A percentile compares a stretch with the other conserved stretches of the same genome.
phyloP scores from a whole-genome alignment of 805 yeast genomes.

The Candida takata region DNA sequence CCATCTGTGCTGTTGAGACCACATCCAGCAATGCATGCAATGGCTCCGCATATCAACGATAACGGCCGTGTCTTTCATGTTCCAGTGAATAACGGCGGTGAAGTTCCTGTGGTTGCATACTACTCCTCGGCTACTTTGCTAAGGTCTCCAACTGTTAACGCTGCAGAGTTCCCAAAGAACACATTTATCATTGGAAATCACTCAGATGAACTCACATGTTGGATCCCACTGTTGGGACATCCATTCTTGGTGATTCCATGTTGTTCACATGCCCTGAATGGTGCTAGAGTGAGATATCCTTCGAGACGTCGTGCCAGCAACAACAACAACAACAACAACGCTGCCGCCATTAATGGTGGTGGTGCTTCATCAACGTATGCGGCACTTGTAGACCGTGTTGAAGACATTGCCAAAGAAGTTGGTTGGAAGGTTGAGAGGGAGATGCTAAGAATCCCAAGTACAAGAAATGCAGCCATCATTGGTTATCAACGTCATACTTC shows the following conservation, averaged over 20 bases:
- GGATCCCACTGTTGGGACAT: slow-evolving; percentile 84
- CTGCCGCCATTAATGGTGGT: too few species aligned
- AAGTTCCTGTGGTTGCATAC: slow-evolving; percentile 42
- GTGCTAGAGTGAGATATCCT: slow-evolving; percentile 63
- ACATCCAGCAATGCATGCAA: slow-evolving; percentile 50
- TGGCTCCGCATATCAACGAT: slow-evolving; percentile 48
- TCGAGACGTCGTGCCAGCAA: slow-evolving; percentile 29
- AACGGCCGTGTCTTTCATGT: slow-evolving; percentile 58
- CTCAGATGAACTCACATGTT: slow-evolving; percentile 89
- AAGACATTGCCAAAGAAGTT: slow-evolving; percentile 50
- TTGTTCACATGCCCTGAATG: slow-evolving; percentile 83
- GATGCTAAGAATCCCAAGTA: slow-evolving; percentile 87
- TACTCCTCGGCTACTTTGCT: slow-evolving; percentile 39
- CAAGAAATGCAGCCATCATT: slow-evolving; percentile 85
- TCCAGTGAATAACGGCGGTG: slow-evolving; percentile 21
- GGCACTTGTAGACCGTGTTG: slow-evolving; percentile 80
- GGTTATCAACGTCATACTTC: slow-evolving; percentile 39
- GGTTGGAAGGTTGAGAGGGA: slow-evolving; percentile 89
- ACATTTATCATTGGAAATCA: slow-evolving; percentile 91
- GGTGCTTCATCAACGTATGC: slow-evolving; percentile 64
- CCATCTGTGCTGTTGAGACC: slow-evolving; percentile 69
- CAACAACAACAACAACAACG: slow-evolving; percentile 16
- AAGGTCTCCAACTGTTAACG: slow-evolving; percentile 47
- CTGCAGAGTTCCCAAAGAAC: slow-evolving; percentile 58
- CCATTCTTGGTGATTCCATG: slow-evolving; percentile 94